A percentile compares a stretch with the other conserved stretches of the same genome.
Evolutionary conservation across 768 basidiomycete genomes (phyloP).

Genomic region (Kwoniella bestiolae): DNA sequence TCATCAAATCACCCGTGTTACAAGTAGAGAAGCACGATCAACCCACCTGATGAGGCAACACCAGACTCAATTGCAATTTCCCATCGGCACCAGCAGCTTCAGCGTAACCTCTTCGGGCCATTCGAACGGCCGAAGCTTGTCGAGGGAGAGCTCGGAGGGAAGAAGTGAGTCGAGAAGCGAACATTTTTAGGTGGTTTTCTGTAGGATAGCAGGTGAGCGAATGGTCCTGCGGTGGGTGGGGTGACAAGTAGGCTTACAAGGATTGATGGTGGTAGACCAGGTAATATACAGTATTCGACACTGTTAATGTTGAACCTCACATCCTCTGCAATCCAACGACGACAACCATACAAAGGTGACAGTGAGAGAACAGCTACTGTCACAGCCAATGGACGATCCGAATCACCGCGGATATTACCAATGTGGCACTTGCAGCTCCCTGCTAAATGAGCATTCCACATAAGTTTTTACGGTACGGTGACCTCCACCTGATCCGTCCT

Average conservation of each 20-base stretch:
- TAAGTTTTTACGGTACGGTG: not conserved
- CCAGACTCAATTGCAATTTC: slow-evolving; percentile 89
- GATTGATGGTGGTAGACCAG: not conserved
- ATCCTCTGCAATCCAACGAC: not conserved
- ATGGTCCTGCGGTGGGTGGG: not conserved
- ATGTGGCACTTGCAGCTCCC: slow-evolving; percentile 1
- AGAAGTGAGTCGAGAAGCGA: slow-evolving; percentile 38
- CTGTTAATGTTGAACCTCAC: not conserved
- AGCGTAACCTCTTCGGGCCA: slow-evolving; percentile 83
- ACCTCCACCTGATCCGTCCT: slow-evolving; percentile 16
- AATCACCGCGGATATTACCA: slow-evolving; percentile 18
- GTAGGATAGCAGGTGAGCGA: not conserved
- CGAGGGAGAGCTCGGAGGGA: slow-evolving; percentile 44
- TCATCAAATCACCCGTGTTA: too few species aligned
- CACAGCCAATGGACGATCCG: too few species aligned
- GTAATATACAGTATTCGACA: not conserved
- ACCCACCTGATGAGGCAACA: slow-evolving; percentile 91
- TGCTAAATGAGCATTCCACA: not conserved
- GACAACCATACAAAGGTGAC: not conserved
- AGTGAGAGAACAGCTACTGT: not conserved
- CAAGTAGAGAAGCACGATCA: not conserved
- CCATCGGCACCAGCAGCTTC: slow-evolving; percentile 69
- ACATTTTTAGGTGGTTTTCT: slow-evolving; percentile 30
- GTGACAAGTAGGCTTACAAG: slow-evolving; percentile 4
- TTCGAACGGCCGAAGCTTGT: slow-evolving; percentile 32